These are phyloP conservation scores for Beauveria scarabaeidicola DNA, from an alignment of 2,329 filamentous ascomycete genomes.

Conservation along the genomic window DNA sequence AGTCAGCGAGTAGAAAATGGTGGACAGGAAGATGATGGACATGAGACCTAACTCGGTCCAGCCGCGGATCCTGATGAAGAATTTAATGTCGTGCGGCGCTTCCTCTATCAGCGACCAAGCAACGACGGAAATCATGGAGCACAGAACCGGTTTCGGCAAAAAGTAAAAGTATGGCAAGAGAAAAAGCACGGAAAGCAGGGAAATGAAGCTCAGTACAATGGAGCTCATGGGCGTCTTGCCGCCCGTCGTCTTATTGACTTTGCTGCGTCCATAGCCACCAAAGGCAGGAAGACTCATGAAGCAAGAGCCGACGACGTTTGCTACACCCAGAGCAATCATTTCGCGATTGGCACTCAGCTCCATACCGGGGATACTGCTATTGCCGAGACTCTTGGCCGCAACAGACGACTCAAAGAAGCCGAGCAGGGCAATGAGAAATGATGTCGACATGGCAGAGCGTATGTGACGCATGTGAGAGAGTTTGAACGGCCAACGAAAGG, in stretches of 20 bases:
- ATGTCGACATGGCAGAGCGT: constrained; percentile 77
- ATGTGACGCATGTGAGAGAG: constrained; percentile 70
- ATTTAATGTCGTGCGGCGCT: constrained; percentile 81
- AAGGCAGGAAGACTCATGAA: constrained; percentile 93
- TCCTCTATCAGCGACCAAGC: constrained; percentile 94
- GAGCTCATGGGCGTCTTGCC: constrained; percentile 91
- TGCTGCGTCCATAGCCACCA: constrained; percentile 91
- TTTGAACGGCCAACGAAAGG: constrained; percentile 80
- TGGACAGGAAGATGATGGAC: constrained; percentile 81
- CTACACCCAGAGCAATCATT: constrained; percentile 80
- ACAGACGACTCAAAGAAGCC: constrained; percentile 99
- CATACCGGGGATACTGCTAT: constrained; percentile 66
- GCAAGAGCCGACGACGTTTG: constrained; percentile 83
- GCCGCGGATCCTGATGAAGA: constrained; percentile 79
- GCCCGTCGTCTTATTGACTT: constrained; percentile 87
- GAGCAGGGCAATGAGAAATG: constrained; percentile 85
- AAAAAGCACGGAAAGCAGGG: constrained; percentile 71
- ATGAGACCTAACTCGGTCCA: constrained; percentile 83
- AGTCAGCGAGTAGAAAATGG: constrained; percentile 90
- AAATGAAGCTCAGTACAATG: constrained; percentile 74
- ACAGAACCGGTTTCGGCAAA: constrained; percentile 91
- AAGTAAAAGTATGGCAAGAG: constrained; percentile 90
- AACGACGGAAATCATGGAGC: constrained; percentile 89
- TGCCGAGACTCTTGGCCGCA: constrained; percentile 78
- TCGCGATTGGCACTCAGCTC: constrained; percentile 85